Evolutionary conservation across 345 rosid species (phyloP).

Genomic region (Streptanthus diversifolius): DNA sequence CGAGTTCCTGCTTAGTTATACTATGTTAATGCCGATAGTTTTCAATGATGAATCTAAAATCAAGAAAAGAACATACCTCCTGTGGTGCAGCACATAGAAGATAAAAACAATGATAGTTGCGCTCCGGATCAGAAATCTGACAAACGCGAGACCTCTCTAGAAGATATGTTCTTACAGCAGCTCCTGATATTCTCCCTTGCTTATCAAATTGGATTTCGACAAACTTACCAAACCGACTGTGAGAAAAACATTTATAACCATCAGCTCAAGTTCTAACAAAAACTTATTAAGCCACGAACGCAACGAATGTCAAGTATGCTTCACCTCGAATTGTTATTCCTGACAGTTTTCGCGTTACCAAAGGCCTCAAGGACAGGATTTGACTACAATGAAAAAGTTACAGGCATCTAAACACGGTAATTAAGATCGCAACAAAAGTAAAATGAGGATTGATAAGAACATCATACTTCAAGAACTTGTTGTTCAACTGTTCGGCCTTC

Average conservation of each 20-base stretch:
- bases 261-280: neutral
- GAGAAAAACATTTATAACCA: neutral
- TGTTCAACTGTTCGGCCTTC: slow-evolving; percentile 9
- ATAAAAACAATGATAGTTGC: slow-evolving; percentile 7
- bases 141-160: slow-evolving; percentile 4
- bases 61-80: neutral
- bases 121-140: neutral
- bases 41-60: neutral
- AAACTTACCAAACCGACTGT: slow-evolving; percentile 10
- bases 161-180: neutral
- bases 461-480: slow-evolving; percentile 3
- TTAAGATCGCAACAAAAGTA: neutral
- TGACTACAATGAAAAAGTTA: neutral
- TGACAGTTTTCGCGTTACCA: neutral
- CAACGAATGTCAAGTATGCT: neutral
- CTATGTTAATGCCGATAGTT: neutral
- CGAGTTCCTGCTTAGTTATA: neutral
- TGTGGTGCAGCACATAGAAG: slow-evolving; percentile 2
- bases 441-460: neutral
- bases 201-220: slow-evolving; percentile 7
- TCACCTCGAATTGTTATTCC: slow-evolving; percentile 6
- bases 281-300: neutral
- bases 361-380: slow-evolving; percentile 11
- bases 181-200: neutral
- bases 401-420: neutral